phyloP scores from a whole-genome alignment of 495 filamentous ascomycete genomes.

The Trichoderma orchidacearum region DNA sequence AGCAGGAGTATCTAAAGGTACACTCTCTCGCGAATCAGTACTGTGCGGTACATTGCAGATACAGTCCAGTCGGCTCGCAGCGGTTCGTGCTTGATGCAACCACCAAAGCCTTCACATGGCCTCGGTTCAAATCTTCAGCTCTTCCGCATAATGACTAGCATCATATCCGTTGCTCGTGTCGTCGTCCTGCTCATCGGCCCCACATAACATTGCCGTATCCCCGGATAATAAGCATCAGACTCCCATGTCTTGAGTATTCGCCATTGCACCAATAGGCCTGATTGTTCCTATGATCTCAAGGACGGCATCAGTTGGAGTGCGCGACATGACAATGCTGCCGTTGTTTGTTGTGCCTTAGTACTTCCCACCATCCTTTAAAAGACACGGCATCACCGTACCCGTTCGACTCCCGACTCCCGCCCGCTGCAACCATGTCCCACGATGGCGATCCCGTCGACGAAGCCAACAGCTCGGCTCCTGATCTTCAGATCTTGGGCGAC shows the following conservation, averaged over 20 bases:
- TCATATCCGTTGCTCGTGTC: too few relatives aligned
- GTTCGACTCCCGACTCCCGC: neutral
- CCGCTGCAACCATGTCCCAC: constrained; percentile 15
- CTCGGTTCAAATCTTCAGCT: too few relatives aligned
- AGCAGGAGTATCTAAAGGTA: too few relatives aligned
- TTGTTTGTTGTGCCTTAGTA: neutral
- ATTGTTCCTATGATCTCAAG: too few relatives aligned
- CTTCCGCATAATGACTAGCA: neutral
- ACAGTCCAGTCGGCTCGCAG: too few relatives aligned
- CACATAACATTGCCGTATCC: neutral
- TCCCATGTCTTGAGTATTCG: too few relatives aligned
- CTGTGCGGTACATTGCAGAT: too few relatives aligned
- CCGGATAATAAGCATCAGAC: too few relatives aligned
- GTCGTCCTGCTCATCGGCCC: neutral
- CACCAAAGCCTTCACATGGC: neutral
- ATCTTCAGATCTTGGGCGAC: constrained; percentile 69
- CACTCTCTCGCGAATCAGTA: too few relatives aligned
- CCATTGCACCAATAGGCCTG: too few relatives aligned
- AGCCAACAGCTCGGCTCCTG: constrained; percentile 45
- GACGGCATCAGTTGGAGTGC: too few relatives aligned
- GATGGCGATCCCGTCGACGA: constrained; percentile 19
- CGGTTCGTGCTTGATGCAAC: neutral
- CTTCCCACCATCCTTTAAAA: neutral
- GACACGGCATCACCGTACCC: neutral
- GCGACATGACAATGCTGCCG: too few relatives aligned